Conservation (phyloP, 139 green algal genomes). For the Chlorella sp. region DNA sequence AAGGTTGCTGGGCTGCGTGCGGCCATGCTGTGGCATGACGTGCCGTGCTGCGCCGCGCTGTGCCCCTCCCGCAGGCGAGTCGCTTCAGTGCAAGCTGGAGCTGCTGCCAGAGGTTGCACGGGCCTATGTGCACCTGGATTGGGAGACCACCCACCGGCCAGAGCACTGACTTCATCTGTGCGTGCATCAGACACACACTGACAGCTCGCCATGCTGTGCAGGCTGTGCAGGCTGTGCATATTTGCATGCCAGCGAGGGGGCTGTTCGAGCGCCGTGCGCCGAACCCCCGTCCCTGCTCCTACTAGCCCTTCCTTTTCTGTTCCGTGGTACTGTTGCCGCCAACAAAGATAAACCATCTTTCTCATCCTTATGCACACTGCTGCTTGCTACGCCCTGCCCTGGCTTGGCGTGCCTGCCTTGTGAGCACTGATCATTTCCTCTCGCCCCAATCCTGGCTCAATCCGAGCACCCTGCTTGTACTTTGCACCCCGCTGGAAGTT, state of each 20-base stretch:
- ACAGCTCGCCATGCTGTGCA: too few species aligned
- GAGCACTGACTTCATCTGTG: conserved; percentile 46
- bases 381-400: too few species aligned
- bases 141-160: conserved; percentile 56
- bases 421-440: background rate
- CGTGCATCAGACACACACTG: too few species aligned
- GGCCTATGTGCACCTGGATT: conserved; percentile 70
- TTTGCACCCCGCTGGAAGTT: background rate
- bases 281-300: too few species aligned
- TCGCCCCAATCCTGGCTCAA: background rate
- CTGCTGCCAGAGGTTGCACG: conserved; percentile 60
- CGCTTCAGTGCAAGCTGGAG: conserved; percentile 68
- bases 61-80: conserved; percentile 29
- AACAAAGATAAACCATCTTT: too few species aligned
- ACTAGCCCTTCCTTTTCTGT: too few species aligned
- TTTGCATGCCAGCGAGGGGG: too few species aligned
- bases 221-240: background rate
- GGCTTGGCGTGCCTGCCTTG: too few species aligned
- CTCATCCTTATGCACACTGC: too few species aligned
- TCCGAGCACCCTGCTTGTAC: background rate
- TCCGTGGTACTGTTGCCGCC: background rate
- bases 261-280: too few species aligned
- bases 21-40: background rate
- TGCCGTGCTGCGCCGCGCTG: background rate
- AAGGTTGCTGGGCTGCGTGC: conserved; percentile 41